phyloP scores from a whole-genome alignment of 177 flowering plant species.

The Vitis hybrid region DNA sequence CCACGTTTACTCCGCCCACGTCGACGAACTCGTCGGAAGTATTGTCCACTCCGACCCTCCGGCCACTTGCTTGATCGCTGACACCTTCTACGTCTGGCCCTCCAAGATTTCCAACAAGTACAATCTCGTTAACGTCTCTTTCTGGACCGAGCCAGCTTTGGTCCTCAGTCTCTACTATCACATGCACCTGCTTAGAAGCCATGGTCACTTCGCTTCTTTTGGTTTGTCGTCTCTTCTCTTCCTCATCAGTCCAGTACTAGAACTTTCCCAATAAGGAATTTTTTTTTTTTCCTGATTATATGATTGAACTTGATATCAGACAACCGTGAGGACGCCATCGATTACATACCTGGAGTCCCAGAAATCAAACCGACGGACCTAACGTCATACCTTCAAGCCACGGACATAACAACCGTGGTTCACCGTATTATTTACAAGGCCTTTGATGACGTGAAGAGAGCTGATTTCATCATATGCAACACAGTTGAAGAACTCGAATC shows the following conservation, averaged over 20 bases:
- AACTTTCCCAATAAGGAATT: too few species aligned
- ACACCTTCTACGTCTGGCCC: slow-evolving; percentile 34
- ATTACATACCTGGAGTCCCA: slow-evolving; percentile 53
- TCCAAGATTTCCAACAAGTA: slow-evolving; percentile 24
- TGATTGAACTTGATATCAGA: slow-evolving; percentile 16
- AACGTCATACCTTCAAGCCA: slow-evolving; percentile 42
- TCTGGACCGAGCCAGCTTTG: slow-evolving; percentile 38
- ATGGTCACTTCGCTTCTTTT: slow-evolving; percentile 31
- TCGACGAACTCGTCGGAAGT: slow-evolving; percentile 24
- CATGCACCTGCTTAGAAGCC: slow-evolving; percentile 14
- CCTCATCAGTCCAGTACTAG: too few species aligned
- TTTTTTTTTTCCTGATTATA: neutral
- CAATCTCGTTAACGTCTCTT: slow-evolving; percentile 26
- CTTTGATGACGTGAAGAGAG: slow-evolving; percentile 35
- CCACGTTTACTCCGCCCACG: slow-evolving; percentile 30
- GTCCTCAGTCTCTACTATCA: slow-evolving; percentile 32
- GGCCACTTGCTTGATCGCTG: slow-evolving; percentile 28
- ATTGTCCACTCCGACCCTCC: slow-evolving; percentile 5
- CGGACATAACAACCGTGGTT: slow-evolving; percentile 23
- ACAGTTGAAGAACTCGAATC: slow-evolving; percentile 47
- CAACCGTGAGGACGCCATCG: slow-evolving; percentile 35
- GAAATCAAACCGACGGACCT: slow-evolving; percentile 41
- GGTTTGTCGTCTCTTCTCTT: slow-evolving; percentile 7
- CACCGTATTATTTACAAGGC: slow-evolving; percentile 38
- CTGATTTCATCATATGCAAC: slow-evolving; percentile 38